These are phyloP conservation scores for Petunia axillaris DNA, from an alignment of 257 asterid genomes.

Conservation along the genomic window DNA sequence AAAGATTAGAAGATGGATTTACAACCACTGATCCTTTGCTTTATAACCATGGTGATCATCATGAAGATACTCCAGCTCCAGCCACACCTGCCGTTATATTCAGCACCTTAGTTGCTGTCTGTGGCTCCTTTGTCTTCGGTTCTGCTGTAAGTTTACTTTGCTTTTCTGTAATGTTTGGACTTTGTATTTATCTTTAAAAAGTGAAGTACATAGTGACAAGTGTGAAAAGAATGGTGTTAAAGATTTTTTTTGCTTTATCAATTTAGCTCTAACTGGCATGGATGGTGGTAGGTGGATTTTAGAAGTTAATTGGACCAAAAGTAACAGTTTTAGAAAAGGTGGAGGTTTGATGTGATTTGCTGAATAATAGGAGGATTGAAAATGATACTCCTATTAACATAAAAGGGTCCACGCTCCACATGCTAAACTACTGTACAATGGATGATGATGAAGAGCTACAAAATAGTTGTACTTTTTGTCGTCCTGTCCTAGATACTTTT, in stretches of 20 bases:
- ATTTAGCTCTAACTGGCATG: neutral
- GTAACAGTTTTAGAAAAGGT: neutral
- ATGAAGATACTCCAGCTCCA: neutral
- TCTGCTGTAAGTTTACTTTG: conserved; percentile 65
- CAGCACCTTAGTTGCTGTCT: conserved; percentile 74
- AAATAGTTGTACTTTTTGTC: neutral
- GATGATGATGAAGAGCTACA: neutral
- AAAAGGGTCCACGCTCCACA: neutral
- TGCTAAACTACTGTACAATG: neutral
- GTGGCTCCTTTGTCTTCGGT: conserved; percentile 89
- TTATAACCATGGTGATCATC: neutral
- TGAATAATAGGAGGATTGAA: neutral
- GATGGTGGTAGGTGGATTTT: neutral
- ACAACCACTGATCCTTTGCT: conserved; percentile 3
- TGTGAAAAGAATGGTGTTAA: neutral
- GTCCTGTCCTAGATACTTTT: neutral
- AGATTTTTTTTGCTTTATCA: neutral
- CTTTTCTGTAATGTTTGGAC: neutral
- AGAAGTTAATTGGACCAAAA: neutral
- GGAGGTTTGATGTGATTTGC: neutral
- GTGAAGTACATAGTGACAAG: neutral
- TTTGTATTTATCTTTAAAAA: neutral
- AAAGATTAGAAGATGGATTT: conserved; percentile 22
- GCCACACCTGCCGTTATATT: conserved; percentile 38
- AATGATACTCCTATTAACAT: no score